Evolutionary conservation across 2,329 filamentous ascomycete species (phyloP), one percentile per base, ranked within the genome.

Genomic region (Phaeosphaeria sp.): DNA sequence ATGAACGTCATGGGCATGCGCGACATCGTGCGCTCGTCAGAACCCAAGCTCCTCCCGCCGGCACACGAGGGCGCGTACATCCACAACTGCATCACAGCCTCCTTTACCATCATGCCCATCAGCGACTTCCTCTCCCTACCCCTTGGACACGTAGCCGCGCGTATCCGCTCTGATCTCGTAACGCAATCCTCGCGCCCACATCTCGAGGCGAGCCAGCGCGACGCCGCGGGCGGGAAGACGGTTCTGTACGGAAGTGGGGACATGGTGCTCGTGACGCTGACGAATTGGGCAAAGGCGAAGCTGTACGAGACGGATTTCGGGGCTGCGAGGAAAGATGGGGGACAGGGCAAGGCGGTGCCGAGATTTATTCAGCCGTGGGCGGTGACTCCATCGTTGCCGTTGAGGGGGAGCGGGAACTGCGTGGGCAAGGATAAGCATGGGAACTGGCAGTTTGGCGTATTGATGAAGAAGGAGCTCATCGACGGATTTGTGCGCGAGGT

Each of bases 1-100:
- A 50, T 69, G 51, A 75, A 73, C 46, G 64, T 71, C 21, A 59
- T 71, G 49, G 66, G 63, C 23, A 55, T 71, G 58, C 70, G 69
- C 41, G 56, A 64, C 11, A 7, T 72, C 6, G 15, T 58, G 11
- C 30, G 48, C 2, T 54, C 50, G 27, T 67, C 46, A 49, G 21
- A 33, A 20, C 63, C 65, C 15, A 42, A 47, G 17, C 46, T 71
- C 13, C 53, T 69, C 0, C 62, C 66, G 1, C 48, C 41, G n/a
- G 51, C 49, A 6, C 6, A 6, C 6, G 30, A 36, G 3, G 54
- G 18, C 21, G 64, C 56, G 3, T 71, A 65, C 54, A 50, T 72
- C 11, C 54, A 46, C 23, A 71, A 71, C 48, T 58, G 55, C 23
- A 53, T 52, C 0, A 41, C 46, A 0, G 52, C 21, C 2, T 52